Base-by-base conservation (phyloP, 768 basidiomycete species). In the Lactarius sp. region DNA sequence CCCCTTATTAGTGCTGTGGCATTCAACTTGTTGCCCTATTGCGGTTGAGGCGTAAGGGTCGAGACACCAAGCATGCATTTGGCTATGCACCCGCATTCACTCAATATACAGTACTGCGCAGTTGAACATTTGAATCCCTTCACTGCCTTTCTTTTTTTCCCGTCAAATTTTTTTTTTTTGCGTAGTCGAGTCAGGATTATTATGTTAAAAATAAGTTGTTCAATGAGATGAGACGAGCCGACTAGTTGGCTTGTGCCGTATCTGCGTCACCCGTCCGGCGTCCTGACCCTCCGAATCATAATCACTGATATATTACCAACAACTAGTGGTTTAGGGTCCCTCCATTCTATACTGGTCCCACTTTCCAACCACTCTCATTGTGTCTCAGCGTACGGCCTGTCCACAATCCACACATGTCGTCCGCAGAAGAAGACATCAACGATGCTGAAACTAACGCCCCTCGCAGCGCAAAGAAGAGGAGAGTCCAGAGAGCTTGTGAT, bases 401-500 rank as follows among this genome's bases (percentile, higher is more conserved):
- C 56, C 37, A 42, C 51, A 36, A 10, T 27, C 27, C 44, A 18
- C 55, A 12, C 27, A 85, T 85, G 84, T 88, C 86, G 52, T 87
- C 86, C 39, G 80, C 81, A 61, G 86, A 87, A 70, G 85, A 87
- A 44, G 85, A 88, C 36, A 77, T 74, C 72, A 77, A 81, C 70
- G 83, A 84, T 27, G 59, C 68, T 7, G 82, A 83, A 0, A 68
- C 64, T 12, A 68, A 70, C 52, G 18, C 64, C 56, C 2, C 69
- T 5, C 78, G 76, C 4, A 77, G 75, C 20, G 73, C 74, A 20
- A 91, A 92, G 78, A 90, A 88, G 72, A 75, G 89, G 44, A 79
- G 84, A 65, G 81, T 91, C 36, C 87, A 90, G 73, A 76, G 90
- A 34, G 90, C 90, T 7, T 94, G 92, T 71, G 91, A 93, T 70